Conservation (phyloP, 2,329 filamentous ascomycete genomes). For the Macrophomina pseudophaseolina region DNA sequence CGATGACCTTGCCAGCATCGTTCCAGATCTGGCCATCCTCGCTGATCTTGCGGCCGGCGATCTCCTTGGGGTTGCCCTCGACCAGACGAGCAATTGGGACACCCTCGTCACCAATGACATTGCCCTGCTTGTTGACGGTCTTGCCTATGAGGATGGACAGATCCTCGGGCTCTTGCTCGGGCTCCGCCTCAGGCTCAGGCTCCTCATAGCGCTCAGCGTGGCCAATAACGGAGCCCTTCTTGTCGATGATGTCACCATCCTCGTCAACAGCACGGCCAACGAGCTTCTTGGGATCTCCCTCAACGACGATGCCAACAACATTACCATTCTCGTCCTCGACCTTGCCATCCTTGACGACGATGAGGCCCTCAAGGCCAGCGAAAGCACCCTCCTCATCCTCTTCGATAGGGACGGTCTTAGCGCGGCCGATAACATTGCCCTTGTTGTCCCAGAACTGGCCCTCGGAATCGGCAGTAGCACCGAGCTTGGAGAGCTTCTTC, state of each 20-base stretch:
- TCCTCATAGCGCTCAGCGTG: slow-evolving; percentile 64
- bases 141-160: slow-evolving; percentile 53
- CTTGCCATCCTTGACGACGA: slow-evolving; percentile 56
- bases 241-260: slow-evolving; percentile 59
- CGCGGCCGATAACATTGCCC: slow-evolving; percentile 57
- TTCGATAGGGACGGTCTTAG: slow-evolving; percentile 53
- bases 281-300: slow-evolving; percentile 58
- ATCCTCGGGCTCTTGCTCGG: slow-evolving; percentile 48
- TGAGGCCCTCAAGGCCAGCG: slow-evolving; percentile 56
- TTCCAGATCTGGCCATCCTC: slow-evolving; percentile 74
- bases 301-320: slow-evolving; percentile 54
- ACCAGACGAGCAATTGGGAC: slow-evolving; percentile 66
- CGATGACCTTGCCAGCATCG: slow-evolving; percentile 73
- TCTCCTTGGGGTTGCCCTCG: slow-evolving; percentile 67
- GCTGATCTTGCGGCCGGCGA: slow-evolving; percentile 72
- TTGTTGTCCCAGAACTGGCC: slow-evolving; percentile 61
- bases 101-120: slow-evolving; percentile 56
- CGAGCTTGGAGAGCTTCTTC: slow-evolving; percentile 59
- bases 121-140: slow-evolving; percentile 56
- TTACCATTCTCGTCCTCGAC: slow-evolving; percentile 58
- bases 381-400: slow-evolving; percentile 55
- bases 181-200: slow-evolving; percentile 62
- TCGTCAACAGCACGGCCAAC: slow-evolving; percentile 57
- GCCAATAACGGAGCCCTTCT: slow-evolving; percentile 58
- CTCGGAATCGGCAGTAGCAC: slow-evolving; percentile 50